Evolutionary conservation across 331 rosid genomes (phyloP).

Genomic region (Ulmus americana): DNA sequence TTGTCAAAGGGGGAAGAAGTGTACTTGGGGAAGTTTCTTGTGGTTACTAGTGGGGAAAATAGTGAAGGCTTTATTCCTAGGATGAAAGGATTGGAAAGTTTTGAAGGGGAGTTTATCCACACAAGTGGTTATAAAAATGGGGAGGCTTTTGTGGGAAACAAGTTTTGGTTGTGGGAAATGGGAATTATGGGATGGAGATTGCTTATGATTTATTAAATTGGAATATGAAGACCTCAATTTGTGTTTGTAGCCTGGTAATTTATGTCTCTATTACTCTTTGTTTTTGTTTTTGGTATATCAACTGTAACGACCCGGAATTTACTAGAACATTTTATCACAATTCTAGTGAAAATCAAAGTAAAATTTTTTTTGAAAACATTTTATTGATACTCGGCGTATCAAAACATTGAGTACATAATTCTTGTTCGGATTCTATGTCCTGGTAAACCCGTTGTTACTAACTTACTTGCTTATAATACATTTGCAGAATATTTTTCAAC

Average conservation of each 20-base stretch:
- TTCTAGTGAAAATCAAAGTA: no score
- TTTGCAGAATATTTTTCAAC: no score
- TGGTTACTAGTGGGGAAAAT: conserved; percentile 47
- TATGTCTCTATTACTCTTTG: not conserved
- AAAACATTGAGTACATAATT: no score
- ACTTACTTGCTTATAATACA: no score
- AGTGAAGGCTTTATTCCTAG: conserved; percentile 25
- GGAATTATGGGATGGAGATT: conserved; percentile 58
- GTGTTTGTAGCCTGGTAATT: conserved; percentile 36
- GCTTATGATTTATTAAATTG: conserved; percentile 50
- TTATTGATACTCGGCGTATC: no score
- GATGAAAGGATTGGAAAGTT: conserved; percentile 23
- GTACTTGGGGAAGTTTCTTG: conserved; percentile 25
- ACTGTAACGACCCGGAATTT: no score
- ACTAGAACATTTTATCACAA: no score
- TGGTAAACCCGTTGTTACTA: no score
- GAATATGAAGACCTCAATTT: conserved; percentile 48
- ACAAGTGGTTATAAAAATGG: conserved; percentile 33
- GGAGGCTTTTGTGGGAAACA: conserved; percentile 22
- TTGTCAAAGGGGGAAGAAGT: not conserved
- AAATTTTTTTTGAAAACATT: no score
- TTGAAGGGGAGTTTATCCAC: conserved; percentile 33
- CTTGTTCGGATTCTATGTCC: no score
- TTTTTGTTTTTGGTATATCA: no score
- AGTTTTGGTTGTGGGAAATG: conserved; percentile 21